Evolutionary conservation across 768 basidiomycete genomes (phyloP).

Genomic region (Boletus subcaerulescens): DNA sequence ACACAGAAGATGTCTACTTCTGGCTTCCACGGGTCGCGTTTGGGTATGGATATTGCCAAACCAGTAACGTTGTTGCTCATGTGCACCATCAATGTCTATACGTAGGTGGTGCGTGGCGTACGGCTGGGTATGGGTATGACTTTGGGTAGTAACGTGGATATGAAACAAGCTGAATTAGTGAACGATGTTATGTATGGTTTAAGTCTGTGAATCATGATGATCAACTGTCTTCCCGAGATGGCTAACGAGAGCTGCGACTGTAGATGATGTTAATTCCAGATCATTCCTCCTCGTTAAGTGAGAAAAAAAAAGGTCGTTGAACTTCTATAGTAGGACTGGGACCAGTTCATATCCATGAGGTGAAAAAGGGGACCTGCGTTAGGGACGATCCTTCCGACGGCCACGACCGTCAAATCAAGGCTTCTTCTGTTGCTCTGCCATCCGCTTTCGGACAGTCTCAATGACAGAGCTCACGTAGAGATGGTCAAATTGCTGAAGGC

Average conservation of each 20-base stretch:
- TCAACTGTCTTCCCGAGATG: constrained; percentile 6
- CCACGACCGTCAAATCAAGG: constrained; percentile 13
- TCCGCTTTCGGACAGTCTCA: constrained; percentile 32
- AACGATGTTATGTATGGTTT: constrained; percentile 6
- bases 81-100: background rate
- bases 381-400: constrained; percentile 6
- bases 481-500: constrained; percentile 33
- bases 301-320: constrained; percentile 2
- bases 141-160: background rate
- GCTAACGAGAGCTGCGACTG: background rate
- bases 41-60: constrained; percentile 3
- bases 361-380: constrained; percentile 1
- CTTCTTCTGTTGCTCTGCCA: constrained; percentile 32
- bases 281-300: background rate
- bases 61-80: background rate
- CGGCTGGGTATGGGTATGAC: background rate
- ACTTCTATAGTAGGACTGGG: constrained; percentile 15
- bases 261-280: constrained; percentile 4
- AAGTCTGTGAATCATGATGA: constrained; percentile 6
- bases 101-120: background rate
- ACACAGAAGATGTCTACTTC: background rate
- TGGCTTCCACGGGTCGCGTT: background rate
- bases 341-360: constrained; percentile 4
- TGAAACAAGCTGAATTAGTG: constrained; percentile 4
- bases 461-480: constrained; percentile 32